Evolutionary conservation across 495 filamentous ascomycete genomes (phyloP), one percentile per base, ranked within the genome.

Genomic region (Neurospora sublineolata): DNA sequence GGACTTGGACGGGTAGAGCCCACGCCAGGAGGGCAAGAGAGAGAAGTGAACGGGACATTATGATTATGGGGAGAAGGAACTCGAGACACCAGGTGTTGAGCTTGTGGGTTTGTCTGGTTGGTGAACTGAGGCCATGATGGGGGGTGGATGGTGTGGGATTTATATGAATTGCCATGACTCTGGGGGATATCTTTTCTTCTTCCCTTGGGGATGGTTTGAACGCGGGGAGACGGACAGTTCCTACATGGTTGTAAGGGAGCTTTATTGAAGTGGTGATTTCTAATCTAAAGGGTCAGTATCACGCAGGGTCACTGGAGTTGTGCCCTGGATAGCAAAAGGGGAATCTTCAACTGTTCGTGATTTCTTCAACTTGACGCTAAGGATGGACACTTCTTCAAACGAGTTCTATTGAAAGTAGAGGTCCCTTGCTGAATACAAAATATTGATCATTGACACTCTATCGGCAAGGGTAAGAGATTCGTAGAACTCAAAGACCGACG

Each of bases 401-500:
- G 0, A 5, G 4, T 27, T 9, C 4, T 52, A 14, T 1, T 9
- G n/a, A n/a, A 27, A 1, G 3, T 23, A 20, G 1, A 23, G 7
- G 0, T 12, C 44, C 20, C 44, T 52, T 52, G 1, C 27, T 1
- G 12, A 23, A 5, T 27, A 2, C 10, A 27, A 2, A 14, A 11
- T 4, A 2, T 46, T 0, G 8, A 11, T 10, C 4, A 27, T 58
- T 58, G 46, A 27, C 11, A 23, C 0, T 27, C 1, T 11, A 4
- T 16, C 6, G 3, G 23, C 23, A 60, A 60, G 12, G 23, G 23
- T 7, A 0, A 33, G 27, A 4, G 5, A 33, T 33, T 18, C 2
- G 0, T 6, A 14, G 0, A 58, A 2, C 11, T 0, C 12, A 60
- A 7, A 60, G 1, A 1, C 5, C 5, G 12, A 18, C 1, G 0